Evolutionary conservation across 2,329 filamentous ascomycete genomes (phyloP), one percentile per base, ranked within the genome.

Genomic region (Penicillium capsulatum): DNA sequence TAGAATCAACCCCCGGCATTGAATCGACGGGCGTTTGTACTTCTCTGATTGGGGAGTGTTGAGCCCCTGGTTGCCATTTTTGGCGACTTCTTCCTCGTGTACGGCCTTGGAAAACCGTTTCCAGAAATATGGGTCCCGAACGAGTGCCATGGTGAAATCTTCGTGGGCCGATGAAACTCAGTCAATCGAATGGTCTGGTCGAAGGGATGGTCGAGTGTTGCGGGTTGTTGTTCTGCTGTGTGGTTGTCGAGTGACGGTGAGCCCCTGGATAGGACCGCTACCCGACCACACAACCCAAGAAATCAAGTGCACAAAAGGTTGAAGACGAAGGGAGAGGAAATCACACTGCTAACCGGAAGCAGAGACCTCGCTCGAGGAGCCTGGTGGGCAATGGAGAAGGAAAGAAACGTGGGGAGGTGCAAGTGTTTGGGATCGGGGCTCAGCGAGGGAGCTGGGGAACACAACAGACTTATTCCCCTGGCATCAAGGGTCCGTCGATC

Each of bases 101-200:
- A 79, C 74, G 26, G 77, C 77, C 35, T 68, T 60, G 43, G 73
- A 77, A 65, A 80, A 80, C 51, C 77, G 73, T 40, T 71, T 70
- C 77, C 77, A 81, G 63, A 80, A 81, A 34, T 67, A 69, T 16
- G 76, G 76, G 53, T 81, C 77, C 46, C 70, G 71, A 42, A 75
- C 68, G 31, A 67, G 65, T n/a, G 69, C 67, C 73, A 75, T 75
- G 9, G 6, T 43, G n/a, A n/a, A n/a, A n/a, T n/a, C n/a, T n/a
- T n/a, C n/a, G n/a, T n/a, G 17, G 31, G 14, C 6, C 7, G 10
- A 17, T 31, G n/a, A 7, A 30, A 7, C 6, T 24, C 7, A 24
- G 22, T 7, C 22, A 24, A 24, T 24, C 22, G 22, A 24, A 24
- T 7, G 7, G 7, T 7, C 7, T 11, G 22, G 22, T 7, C 22